phyloP scores from a whole-genome alignment of 768 basidiomycete species.

The Auricularia sp. region DNA sequence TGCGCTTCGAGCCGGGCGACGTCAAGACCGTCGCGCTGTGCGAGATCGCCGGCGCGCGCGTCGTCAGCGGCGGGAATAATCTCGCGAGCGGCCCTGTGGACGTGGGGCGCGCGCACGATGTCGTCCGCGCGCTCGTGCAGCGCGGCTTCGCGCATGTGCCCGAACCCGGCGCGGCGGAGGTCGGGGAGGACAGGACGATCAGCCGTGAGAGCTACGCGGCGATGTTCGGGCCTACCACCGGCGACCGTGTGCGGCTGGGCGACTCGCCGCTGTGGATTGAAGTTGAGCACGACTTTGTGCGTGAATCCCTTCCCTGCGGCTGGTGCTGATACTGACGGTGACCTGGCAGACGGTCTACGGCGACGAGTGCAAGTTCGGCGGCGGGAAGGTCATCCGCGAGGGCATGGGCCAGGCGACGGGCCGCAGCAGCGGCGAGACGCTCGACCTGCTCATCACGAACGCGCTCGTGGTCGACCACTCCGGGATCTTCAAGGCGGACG shows the following conservation, averaged over 20 bases:
- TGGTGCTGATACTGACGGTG: not conserved
- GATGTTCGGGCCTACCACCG: slow-evolving; percentile 93
- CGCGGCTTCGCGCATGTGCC: slow-evolving; percentile 62
- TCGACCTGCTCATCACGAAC: slow-evolving; percentile 93
- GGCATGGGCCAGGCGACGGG: slow-evolving; percentile 93
- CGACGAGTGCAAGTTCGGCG: slow-evolving; percentile 97
- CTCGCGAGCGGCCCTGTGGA: slow-evolving; percentile 52
- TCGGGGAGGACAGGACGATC: slow-evolving; percentile 44
- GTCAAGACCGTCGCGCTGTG: slow-evolving; percentile 74
- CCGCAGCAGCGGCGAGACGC: slow-evolving; percentile 48
- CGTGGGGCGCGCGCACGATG: slow-evolving; percentile 31
- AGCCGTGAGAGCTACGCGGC: slow-evolving; percentile 69
- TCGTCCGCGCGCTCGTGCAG: slow-evolving; percentile 39
- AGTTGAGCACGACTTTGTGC: slow-evolving; percentile 76
- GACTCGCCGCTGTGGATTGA: slow-evolving; percentile 88
- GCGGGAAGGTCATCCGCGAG: slow-evolving; percentile 90
- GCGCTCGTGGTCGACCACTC: slow-evolving; percentile 91
- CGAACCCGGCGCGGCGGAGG: slow-evolving; percentile 50
- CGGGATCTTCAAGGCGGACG: slow-evolving; percentile 96
- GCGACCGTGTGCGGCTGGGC: slow-evolving; percentile 79
- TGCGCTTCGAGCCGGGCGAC: slow-evolving; percentile 94
- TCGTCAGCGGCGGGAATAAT: slow-evolving; percentile 71
- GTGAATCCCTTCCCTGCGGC: slow-evolving; percentile 1
- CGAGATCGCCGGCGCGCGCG: slow-evolving; percentile 57
- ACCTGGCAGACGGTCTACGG: slow-evolving; percentile 66